Base-by-base conservation (phyloP, 2,329 filamentous ascomycete species). In the Epichloe sylvatica region DNA sequence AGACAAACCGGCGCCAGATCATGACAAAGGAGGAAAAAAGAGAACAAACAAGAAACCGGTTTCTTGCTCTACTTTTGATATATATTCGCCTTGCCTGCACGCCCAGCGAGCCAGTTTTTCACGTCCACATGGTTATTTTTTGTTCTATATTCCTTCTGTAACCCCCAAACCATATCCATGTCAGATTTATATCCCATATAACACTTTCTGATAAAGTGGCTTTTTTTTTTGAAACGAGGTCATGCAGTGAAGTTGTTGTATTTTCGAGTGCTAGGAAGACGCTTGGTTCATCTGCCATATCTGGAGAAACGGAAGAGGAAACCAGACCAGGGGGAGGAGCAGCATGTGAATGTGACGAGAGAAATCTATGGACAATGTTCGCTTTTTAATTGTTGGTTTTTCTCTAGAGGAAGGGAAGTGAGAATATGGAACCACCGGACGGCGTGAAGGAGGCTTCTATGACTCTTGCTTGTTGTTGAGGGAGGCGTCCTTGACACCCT, bases 381-480 rank as follows among this genome's bases (percentile, higher is more conserved):
- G 25, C 25, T 30, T 11, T 9, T 30, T 4, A 11, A 11, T 30
- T 4, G 3, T 9, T 30, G 8, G 8, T 38, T 38, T 19, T 34
- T 45, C 15, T 45, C 11, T 15, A 33, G 21, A 19, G 5, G n/a
- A 3, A 11, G 35, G 17, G 44, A 17, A 1, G 12, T 36, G 33
- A 19, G 19, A 25, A 45, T 19, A 45, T 5, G 34, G 9, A 25
- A n/a, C n/a, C 15, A 12, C 12, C 13, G 17, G 19, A 15, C 5
- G 34, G 35, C 11, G 35, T 17, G 30, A 13, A 21, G 19, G 23
- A 12, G 13, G 9, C 11, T 33, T 47, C 12, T 68, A 72, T 59
- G 64, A 74, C 55, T 71, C 70, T 63, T 70, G 63, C 67, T 75
- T 76, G 52, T 77, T 74, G 57, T 74, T 70, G 53, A 78, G 60